Conservation (phyloP, 495 filamentous ascomycete species). For the Penicillium dipodomyicola region DNA sequence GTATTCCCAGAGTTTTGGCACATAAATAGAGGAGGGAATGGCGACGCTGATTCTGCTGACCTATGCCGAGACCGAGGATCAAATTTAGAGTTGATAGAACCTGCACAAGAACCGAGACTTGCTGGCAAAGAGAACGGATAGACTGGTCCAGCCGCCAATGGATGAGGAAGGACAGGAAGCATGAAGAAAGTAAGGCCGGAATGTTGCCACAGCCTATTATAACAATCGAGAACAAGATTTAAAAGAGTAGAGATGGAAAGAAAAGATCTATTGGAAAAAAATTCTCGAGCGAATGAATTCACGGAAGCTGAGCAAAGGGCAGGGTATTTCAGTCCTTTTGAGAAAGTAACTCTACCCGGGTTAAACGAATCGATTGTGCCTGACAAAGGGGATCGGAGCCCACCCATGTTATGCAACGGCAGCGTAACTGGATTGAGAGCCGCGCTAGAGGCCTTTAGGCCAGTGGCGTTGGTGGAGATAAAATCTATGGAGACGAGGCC, state of each 20-base stretch:
- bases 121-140: conserved; percentile 37
- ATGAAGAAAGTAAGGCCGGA: conserved; percentile 25
- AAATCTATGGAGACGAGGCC: conserved; percentile 18
- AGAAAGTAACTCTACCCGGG: conserved; percentile 16
- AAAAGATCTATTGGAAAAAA: conserved; percentile 5
- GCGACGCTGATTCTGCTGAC: conserved; percentile 35
- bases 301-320: conserved; percentile 17
- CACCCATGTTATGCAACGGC: conserved; percentile 16
- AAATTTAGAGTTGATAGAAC: conserved; percentile 35
- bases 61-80: conserved; percentile 44
- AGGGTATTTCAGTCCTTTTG: conserved; percentile 16
- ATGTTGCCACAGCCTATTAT: not conserved
- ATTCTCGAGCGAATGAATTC: conserved; percentile 7
- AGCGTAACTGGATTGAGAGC: conserved; percentile 29
- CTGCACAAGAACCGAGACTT: conserved; percentile 33
- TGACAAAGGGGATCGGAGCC: conserved; percentile 21
- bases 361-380: conserved; percentile 21
- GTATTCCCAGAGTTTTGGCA: conserved; percentile 2
- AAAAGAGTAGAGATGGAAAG: not conserved
- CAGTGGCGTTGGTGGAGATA: conserved; percentile 19
- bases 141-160: conserved; percentile 35
- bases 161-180: conserved; percentile 37
- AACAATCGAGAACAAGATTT: conserved; percentile 4
- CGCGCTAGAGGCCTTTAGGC: conserved; percentile 26
- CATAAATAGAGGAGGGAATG: conserved; percentile 6